Base-by-base conservation (phyloP, 805 yeast genomes). In the Alloascoidea africana region DNA sequence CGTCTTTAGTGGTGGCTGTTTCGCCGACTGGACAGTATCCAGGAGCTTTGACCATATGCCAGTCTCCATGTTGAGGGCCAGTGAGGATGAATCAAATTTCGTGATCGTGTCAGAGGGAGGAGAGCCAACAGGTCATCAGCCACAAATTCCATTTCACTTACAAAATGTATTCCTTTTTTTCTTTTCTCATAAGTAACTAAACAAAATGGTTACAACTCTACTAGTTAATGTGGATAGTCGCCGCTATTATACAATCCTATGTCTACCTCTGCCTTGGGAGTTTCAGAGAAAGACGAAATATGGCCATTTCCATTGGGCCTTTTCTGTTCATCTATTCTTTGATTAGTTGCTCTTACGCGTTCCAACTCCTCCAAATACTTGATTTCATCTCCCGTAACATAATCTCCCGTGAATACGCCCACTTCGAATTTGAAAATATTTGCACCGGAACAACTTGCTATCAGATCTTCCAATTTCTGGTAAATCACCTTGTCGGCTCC, bases 321-420 rank as follows among this genome's bases (percentile, higher is more conserved):
- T 13, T 71, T 75, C 32, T 54, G 48, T 41, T 60, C 63, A 46
- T 60, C 64, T 38, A 68, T 47, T 46, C 73, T 56, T 51, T 76
- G 81, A 56, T 85, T 85, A 50, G 69, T 69, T 13, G 89, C 93
- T 54, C 98, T 69, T 41, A 84, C 73, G 45, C 67, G 65, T 58
- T 87, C 97, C 44, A 91, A 69, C 54, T 82, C 87, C 45, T 72
- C 73, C 41, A 91, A 58, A 56, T 89, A 87, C 35, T 72, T 71
- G 50, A 81, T 79, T 56, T 85, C 95, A 34, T 76, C 79, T 38
- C 97, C 97, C n/a, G 98, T 91, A 42, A 89, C 76, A 56, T 91
- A 91, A 42, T 75, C 60, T 36, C 98, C 98, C 6, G 94, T 91
- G 59, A 91, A 91, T 11, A 91, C 98, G 56, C 98, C 98, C 38